Evolutionary conservation across 2,329 filamentous ascomycete species (phyloP).

Genomic region (Neonectria neomacrospora): DNA sequence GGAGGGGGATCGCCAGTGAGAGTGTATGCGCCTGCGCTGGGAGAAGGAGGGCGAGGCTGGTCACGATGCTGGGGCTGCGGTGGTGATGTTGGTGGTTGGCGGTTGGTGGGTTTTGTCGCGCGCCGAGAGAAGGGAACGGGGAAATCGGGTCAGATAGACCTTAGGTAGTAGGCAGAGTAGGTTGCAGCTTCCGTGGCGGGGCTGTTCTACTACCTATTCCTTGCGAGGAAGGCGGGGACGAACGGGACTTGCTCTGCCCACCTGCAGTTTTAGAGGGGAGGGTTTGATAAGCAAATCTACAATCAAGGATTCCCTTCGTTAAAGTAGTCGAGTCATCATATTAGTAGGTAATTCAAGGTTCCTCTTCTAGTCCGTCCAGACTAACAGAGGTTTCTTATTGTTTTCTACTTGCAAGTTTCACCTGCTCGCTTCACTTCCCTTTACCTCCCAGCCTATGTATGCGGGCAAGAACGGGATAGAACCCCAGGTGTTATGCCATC

Average conservation of each 20-base stretch:
- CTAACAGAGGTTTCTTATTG: too few relatives aligned
- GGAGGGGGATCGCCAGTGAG: not conserved
- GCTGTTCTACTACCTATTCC: not conserved
- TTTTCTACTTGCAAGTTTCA: not conserved
- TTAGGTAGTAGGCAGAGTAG: not conserved
- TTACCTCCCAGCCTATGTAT: not conserved
- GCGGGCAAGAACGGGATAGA: not conserved
- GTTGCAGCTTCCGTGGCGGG: not conserved
- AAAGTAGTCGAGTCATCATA: too few relatives aligned
- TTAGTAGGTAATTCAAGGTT: too few relatives aligned
- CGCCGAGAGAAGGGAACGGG: not conserved
- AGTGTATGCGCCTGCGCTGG: not conserved
- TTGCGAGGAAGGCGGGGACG: conserved; percentile 1
- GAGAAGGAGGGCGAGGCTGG: not conserved
- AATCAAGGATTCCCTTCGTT: too few relatives aligned
- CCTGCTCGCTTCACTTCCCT: too few relatives aligned
- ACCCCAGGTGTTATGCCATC: too few relatives aligned
- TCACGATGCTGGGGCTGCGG: not conserved
- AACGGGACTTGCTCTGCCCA: not conserved
- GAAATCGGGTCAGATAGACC: not conserved
- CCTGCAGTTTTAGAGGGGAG: not conserved
- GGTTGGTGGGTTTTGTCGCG: not conserved
- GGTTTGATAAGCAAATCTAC: not conserved
- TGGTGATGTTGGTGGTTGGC: not conserved
- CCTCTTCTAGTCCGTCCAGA: too few relatives aligned